Evolutionary conservation across 331 rosid genomes (phyloP), one percentile per base, ranked within the genome.

Genomic region (Arachis monticola): DNA sequence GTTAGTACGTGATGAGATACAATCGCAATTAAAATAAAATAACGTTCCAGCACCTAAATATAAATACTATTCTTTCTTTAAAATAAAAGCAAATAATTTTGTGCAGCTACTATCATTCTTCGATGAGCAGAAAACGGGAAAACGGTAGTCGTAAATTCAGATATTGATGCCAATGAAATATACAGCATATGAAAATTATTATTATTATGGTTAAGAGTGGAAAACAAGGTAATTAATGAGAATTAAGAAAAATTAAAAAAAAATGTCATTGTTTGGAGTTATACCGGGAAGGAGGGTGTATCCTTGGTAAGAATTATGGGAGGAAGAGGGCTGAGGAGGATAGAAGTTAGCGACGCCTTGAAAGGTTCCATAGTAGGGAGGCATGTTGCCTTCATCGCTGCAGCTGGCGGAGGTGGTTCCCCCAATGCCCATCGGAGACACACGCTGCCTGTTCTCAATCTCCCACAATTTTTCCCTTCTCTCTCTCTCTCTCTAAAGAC

Each of bases 341-440:
- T 81, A 79, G 56, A 81, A 85, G 72, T 93, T 93, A 46, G 98
- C 87, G 4, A 93, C 97, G 70, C 96, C 97, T 77, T 93, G 98
- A 68, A 91, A 93, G 5, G 98, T 93, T 63, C 92, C 98, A 76
- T 93, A 93, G 79, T 87, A 76, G 47, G 81, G 86, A 51, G 70
- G 90, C 68, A 56, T 68, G 75, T 87, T 88, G 45, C 84, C 84
- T 32, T 89, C 90, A 44, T 87, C 85, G 64, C 57, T 79, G 41
- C 41, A 4, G 41, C 41, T 38, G 41, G 4, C 41, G 41, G 41
- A 38, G 41, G 41, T 38, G 41, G 5, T 38, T 38, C 41, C 41
- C 0, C 41, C 41, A 38, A 4, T 38, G 0, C 41, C 41, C 96
- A 83, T 74, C 32, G 40, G 51, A 66, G 58, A 50, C 40, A 46